Conservation (phyloP, 2,329 filamentous ascomycete genomes). For the Penicillium frequentans region DNA sequence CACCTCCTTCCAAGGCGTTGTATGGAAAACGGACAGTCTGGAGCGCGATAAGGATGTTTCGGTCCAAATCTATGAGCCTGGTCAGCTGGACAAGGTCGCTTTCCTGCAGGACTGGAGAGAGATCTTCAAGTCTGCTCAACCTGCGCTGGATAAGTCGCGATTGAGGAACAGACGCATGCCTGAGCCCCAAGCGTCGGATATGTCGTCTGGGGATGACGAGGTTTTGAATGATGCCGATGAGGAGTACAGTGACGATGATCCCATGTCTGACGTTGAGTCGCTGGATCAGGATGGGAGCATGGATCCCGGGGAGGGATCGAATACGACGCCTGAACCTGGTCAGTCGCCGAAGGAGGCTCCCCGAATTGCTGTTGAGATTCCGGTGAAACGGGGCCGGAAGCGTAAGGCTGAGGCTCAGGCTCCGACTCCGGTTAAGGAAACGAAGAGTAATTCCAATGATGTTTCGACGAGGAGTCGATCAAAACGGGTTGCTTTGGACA, state of each 20-base stretch:
- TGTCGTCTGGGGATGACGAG: constrained; percentile 9
- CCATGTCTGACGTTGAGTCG: constrained; percentile 20
- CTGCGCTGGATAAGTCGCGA: constrained; percentile 26
- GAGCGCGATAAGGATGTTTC: constrained; percentile 23
- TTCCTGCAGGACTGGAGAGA: constrained; percentile 49
- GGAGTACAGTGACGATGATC: constrained; percentile 7
- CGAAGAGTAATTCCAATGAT: constrained; percentile 4
- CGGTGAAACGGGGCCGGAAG: constrained; percentile 17
- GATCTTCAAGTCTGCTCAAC: constrained; percentile 40
- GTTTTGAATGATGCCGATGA: background rate
- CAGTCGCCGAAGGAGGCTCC: constrained; percentile 14
- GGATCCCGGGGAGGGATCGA: constrained; percentile 21
- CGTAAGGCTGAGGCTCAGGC: constrained; percentile 19
- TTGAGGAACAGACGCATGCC: constrained; percentile 14
- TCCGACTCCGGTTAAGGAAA: constrained; percentile 7
- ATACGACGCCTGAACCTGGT: constrained; percentile 19
- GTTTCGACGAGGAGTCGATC: constrained; percentile 14
- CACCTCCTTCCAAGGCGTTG: constrained; percentile 38
- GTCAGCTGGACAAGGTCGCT: constrained; percentile 43
- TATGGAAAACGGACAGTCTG: constrained; percentile 38
- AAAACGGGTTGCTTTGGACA: constrained; percentile 27
- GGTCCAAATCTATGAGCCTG: constrained; percentile 37
- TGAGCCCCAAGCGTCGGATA: background rate
- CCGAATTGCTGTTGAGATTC: background rate
- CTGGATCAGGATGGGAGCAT: constrained; percentile 11